Conservation (phyloP, 1,284 basidiomycete genomes). For the Trametes pubescens region DNA sequence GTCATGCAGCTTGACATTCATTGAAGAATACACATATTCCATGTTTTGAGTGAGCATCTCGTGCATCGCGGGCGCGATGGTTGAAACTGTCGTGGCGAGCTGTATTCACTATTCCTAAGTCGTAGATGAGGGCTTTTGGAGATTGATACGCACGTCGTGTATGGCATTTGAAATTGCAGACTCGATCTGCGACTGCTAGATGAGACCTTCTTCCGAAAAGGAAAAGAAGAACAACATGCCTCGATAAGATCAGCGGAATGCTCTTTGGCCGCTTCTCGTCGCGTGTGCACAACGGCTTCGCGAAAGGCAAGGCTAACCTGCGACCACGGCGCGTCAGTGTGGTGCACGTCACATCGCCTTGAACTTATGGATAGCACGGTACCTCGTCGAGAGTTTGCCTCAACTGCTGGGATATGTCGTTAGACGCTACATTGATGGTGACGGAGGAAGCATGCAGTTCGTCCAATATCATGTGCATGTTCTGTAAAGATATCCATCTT, state of each 20-base stretch:
- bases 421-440: constrained; percentile 34
- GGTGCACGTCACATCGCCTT: not conserved
- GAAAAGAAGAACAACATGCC: not conserved
- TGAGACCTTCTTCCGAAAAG: not conserved
- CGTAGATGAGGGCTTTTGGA: too few species aligned
- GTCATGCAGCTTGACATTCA: constrained; percentile 6
- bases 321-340: not conserved
- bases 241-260: not conserved
- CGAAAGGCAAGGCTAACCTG: constrained; percentile 15
- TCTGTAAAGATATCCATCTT: constrained; percentile 31
- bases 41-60: constrained; percentile 8
- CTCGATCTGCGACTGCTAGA: not conserved
- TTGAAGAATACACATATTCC: constrained; percentile 1
- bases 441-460: constrained; percentile 37
- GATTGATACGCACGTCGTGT: not conserved
- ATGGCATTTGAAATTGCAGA: not conserved
- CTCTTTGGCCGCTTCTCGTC: not conserved
- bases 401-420: constrained; percentile 30
- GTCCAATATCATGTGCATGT: constrained; percentile 39
- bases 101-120: not conserved
- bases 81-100: constrained; percentile 10
- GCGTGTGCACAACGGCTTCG: not conserved
- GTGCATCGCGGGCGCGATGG: constrained; percentile 10
- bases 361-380: not conserved
- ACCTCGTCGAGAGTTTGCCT: constrained; percentile 28